These are phyloP conservation scores for Fraxinus sp. DNA, from an alignment of 305 asterid genomes.

Conservation along the genomic window DNA sequence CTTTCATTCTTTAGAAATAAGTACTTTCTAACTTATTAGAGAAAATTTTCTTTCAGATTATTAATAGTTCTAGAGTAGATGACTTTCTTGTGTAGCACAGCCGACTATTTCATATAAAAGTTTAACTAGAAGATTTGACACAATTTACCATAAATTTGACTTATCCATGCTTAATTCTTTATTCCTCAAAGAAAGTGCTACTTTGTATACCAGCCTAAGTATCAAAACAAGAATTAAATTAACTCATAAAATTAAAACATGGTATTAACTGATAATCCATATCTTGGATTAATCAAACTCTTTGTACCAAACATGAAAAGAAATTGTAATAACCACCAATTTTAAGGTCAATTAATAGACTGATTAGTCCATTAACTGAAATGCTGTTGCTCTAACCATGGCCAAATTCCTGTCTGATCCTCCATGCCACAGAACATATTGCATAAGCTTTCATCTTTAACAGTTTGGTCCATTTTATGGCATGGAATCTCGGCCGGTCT, in stretches of 20 bases:
- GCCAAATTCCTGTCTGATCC: conserved; percentile 70
- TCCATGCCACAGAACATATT: conserved; percentile 62
- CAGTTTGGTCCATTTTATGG: conserved; percentile 39
- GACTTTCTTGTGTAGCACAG: neutral
- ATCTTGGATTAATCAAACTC: neutral
- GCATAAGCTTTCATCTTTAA: conserved; percentile 66
- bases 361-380: conserved; percentile 33
- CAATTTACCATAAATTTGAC: neutral
- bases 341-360: neutral
- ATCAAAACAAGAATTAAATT: conserved; percentile 19
- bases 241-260: conserved; percentile 4
- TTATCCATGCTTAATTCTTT: conserved; percentile 3
- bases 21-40: conserved; percentile 9
- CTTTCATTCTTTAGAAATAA: conserved; percentile 15
- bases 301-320: conserved; percentile 16
- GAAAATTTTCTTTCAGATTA: neutral
- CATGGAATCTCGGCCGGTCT: conserved; percentile 37
- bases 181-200: conserved; percentile 30
- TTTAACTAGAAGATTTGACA: neutral
- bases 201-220: conserved; percentile 33
- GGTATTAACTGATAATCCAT: neutral
- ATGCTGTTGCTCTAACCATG: conserved; percentile 64
- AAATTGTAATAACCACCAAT: conserved; percentile 5
- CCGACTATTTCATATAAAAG: neutral
- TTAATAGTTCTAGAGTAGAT: neutral